Evolutionary conservation across 2,329 filamentous ascomycete species (phyloP).

Genomic region (Cordyceps tenuipes): DNA sequence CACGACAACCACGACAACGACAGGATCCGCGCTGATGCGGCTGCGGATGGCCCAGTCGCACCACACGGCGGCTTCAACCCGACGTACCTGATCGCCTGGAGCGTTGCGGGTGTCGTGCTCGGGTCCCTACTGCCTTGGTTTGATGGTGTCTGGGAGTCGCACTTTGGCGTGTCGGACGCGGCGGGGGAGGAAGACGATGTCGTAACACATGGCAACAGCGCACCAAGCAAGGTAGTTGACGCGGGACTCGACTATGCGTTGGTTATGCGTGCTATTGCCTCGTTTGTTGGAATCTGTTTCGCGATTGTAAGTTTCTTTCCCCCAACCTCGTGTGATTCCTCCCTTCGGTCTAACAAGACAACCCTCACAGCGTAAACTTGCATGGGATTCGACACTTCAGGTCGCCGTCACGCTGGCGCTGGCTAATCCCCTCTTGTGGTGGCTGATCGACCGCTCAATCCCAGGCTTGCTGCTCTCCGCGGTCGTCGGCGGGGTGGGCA

Average conservation of each 20-base stretch:
- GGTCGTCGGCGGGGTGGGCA: slow-evolving; percentile 64
- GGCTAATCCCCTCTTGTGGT: slow-evolving; percentile 92
- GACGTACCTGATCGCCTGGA: slow-evolving; percentile 75
- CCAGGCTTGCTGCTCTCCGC: slow-evolving; percentile 75
- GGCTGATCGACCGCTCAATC: slow-evolving; percentile 83
- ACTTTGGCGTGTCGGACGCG: slow-evolving; percentile 26
- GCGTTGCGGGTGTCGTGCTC: slow-evolving; percentile 64
- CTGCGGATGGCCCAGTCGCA: slow-evolving; percentile 38
- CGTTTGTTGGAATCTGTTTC: slow-evolving; percentile 53
- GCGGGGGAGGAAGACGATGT: slow-evolving; percentile 22
- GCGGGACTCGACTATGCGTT: slow-evolving; percentile 64
- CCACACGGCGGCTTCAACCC: slow-evolving; percentile 37
- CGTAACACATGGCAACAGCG: slow-evolving; percentile 22
- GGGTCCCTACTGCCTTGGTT: slow-evolving; percentile 79
- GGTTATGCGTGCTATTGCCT: slow-evolving; percentile 49
- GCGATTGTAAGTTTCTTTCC: slow-evolving; percentile 59
- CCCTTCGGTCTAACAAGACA: background rate
- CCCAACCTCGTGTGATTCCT: background rate
- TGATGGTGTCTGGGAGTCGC: slow-evolving; percentile 63
- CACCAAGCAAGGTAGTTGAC: slow-evolving; percentile 23
- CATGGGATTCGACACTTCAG: slow-evolving; percentile 93
- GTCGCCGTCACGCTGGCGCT: slow-evolving; percentile 82
- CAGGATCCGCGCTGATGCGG: slow-evolving; percentile 34
- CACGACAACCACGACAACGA: slow-evolving; percentile 60
- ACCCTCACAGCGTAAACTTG: slow-evolving; percentile 62